Evolutionary conservation across 306 rosid species (phyloP).

Genomic region (Calophaca sinica): DNA sequence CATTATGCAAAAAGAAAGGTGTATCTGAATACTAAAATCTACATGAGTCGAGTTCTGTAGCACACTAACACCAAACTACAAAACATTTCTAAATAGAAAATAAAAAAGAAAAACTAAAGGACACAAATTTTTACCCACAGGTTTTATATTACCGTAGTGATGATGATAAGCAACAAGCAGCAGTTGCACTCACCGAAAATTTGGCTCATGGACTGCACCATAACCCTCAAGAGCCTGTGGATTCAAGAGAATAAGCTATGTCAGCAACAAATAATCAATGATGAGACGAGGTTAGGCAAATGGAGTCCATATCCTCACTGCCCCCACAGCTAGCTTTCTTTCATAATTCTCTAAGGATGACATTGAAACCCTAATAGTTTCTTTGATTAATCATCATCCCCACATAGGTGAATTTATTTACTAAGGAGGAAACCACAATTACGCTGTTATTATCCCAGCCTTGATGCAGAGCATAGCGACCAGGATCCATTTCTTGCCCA

Average conservation of each 20-base stretch:
- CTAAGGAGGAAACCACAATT: constrained; percentile 99
- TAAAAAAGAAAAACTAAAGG: not conserved
- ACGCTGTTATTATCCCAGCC: constrained; percentile 99
- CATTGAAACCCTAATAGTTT: constrained; percentile 81
- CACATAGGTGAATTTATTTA: constrained; percentile 90
- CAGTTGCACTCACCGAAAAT: constrained; percentile 87
- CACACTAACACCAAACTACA: constrained; percentile 23
- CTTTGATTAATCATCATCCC: constrained; percentile 78
- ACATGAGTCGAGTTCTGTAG: not conserved
- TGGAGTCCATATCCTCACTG: constrained; percentile 99
- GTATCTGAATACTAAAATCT: not conserved
- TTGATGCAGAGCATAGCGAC: constrained; percentile 94
- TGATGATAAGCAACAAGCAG: constrained; percentile 50
- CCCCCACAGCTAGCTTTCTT: constrained; percentile 85
- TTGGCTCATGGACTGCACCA: constrained; percentile 84
- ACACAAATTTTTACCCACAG: constrained; percentile 21
- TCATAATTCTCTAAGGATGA: constrained; percentile 79
- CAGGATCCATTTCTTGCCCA: constrained; percentile 90
- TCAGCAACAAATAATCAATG: constrained; percentile 95
- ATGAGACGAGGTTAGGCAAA: constrained; percentile 93
- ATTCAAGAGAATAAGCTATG: constrained; percentile 99
- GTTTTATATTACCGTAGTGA: constrained; percentile 44
- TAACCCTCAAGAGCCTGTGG: constrained; percentile 99
- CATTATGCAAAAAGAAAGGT: constrained; percentile 19
- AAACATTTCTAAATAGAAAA: not conserved